These are phyloP conservation scores for Phyllosticta citribraziliensis DNA, from an alignment of 2,329 filamentous ascomycete species.

Conservation along the genomic window DNA sequence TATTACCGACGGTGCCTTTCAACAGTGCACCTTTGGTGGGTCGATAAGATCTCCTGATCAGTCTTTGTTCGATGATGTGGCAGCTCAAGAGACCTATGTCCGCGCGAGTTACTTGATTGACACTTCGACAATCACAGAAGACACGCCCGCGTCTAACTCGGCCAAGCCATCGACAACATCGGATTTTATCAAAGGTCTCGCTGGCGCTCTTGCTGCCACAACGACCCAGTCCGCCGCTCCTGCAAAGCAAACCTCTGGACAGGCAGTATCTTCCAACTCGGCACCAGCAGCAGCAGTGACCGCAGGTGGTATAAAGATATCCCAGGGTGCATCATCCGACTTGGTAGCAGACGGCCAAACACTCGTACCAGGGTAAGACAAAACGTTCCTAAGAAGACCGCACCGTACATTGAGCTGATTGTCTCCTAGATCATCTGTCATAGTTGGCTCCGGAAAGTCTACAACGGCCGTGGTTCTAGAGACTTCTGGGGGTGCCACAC, in stretches of 20 bases:
- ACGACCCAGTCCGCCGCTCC: neutral
- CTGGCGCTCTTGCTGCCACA: neutral
- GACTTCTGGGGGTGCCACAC: neutral
- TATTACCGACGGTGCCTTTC: neutral
- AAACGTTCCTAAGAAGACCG: neutral
- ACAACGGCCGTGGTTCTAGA: neutral
- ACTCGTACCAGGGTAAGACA: conserved; percentile 17
- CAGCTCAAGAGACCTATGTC: neutral
- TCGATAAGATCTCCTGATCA: neutral
- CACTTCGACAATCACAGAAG: too few species aligned
- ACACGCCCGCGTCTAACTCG: too few species aligned
- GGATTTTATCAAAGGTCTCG: too few species aligned
- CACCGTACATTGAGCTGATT: neutral
- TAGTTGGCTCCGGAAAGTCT: neutral
- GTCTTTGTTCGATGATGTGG: too few species aligned
- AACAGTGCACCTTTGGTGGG: neutral
- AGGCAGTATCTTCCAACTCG: neutral
- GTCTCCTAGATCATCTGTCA: neutral
- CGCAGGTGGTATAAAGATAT: neutral
- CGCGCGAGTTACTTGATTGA: too few species aligned
- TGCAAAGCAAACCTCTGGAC: neutral
- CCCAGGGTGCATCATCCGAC: neutral
- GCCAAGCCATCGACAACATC: too few species aligned
- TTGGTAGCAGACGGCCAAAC: neutral
- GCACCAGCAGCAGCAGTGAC: neutral